These are phyloP conservation scores for Cystobasidium pallidum DNA, from an alignment of 1,284 basidiomycete genomes.

Conservation along the genomic window DNA sequence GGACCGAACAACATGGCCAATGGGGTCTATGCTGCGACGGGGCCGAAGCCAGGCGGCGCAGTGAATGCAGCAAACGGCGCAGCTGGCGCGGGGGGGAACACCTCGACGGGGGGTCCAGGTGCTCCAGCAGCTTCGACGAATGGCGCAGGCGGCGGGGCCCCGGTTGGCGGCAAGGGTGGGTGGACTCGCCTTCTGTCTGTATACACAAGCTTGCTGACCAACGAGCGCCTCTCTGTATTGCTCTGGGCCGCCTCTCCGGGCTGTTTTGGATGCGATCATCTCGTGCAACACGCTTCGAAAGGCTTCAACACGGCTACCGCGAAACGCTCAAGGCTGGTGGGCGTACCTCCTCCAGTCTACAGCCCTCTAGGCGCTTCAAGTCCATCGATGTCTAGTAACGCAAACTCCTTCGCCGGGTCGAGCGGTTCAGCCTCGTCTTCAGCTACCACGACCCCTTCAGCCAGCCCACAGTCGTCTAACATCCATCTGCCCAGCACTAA, in stretches of 20 bases:
- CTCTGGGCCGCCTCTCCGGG: background rate
- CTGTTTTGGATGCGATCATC: slow-evolving; percentile 23
- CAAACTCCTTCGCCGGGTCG: slow-evolving; percentile 11
- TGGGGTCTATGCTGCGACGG: background rate
- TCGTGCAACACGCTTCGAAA: background rate
- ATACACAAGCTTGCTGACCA: background rate
- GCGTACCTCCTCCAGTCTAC: slow-evolving; percentile 33
- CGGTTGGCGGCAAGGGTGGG: slow-evolving; percentile 29
- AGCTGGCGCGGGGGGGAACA: background rate
- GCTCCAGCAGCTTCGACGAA: slow-evolving; percentile 4
- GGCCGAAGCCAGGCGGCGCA: background rate
- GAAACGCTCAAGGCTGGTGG: slow-evolving; percentile 29
- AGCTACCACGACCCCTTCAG: slow-evolving; percentile 43
- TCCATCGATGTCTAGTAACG: slow-evolving; percentile 28
- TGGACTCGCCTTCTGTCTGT: background rate
- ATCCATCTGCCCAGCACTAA: slow-evolving; percentile 11
- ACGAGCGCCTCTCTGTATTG: too few species aligned
- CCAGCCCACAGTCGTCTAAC: slow-evolving; percentile 26
- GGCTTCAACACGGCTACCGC: slow-evolving; percentile 15
- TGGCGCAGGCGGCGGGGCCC: slow-evolving; percentile 6
- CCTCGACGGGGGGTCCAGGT: slow-evolving; percentile 6
- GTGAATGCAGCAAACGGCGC: slow-evolving; percentile 5
- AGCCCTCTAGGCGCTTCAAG: slow-evolving; percentile 33
- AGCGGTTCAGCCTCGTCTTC: slow-evolving; percentile 31
- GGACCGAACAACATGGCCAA: slow-evolving; percentile 19